Evolutionary conservation across 2,329 filamentous ascomycete genomes (phyloP), one percentile per base, ranked within the genome.

Genomic region (Aspergillus calidoustus): DNA sequence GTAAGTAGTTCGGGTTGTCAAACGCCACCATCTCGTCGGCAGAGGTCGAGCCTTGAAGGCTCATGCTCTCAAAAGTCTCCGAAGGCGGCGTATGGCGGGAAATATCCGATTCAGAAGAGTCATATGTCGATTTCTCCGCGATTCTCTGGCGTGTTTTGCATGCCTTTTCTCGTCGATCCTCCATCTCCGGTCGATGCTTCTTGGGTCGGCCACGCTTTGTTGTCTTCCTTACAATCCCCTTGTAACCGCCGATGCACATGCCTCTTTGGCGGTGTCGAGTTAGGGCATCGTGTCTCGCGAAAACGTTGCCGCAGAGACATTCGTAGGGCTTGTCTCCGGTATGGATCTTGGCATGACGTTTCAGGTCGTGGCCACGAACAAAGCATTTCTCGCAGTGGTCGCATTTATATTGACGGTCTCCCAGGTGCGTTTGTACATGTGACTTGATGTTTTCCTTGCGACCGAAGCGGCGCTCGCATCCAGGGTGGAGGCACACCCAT

Each of bases 371-470:
- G 71, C 97, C 93, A 43, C 95, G 90, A 47, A 98, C 95, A 75
- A 99, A 99, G 79, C 93, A 94, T 80, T 98, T 98, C 56, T 90
- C 85, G 81, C 95, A 99, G 59, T 91, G 89, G 50, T 94, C 93
- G 79, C 95, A 99, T 77, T 92, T 90, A 80, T 92, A 99, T 75
- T 97, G 95, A 52, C 95, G 87, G 76, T 99, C 95, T 71, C 96
- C 95, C 66, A 99, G 89, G 78, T 99, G 95, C 3, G 95, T 99
- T 79, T 99, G 95, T 15, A 99, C 92, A 76, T 99, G 95, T 0
- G 93, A 96, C 76, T 97, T 96, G 82, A 98, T 97, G 79, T 99
- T 98, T 77, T 99, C 95, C 77, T 97, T 96, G 69, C 95, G 88
- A n/a, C 93, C 94, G 74, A 99, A 98, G 57, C 89, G 87, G 77